These are phyloP conservation scores for Alnus rubra DNA, from an alignment of 306 rosid genomes.

Conservation along the genomic window DNA sequence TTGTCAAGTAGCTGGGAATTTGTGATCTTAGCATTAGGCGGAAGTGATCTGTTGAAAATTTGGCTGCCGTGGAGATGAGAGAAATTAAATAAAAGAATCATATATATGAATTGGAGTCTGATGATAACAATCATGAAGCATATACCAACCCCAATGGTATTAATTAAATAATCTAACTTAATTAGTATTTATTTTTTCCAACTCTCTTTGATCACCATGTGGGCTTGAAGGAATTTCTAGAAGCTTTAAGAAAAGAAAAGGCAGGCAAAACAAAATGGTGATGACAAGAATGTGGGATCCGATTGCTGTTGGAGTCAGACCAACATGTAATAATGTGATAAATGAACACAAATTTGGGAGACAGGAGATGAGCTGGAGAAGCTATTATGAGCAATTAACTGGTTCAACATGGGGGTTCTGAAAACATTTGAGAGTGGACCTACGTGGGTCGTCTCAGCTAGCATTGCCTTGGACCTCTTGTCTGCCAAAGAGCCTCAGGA, in stretches of 20 bases:
- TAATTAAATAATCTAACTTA: neutral
- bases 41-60: too few species aligned
- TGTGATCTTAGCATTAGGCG: too few species aligned
- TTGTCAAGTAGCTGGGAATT: too few species aligned
- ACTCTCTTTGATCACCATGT: neutral
- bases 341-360: neutral
- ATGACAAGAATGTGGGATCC: neutral
- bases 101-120: neutral
- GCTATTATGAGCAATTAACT: neutral
- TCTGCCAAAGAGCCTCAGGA: neutral
- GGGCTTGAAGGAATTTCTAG: neutral
- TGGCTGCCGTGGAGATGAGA: too few species aligned
- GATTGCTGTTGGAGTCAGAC: neutral
- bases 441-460: neutral
- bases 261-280: neutral
- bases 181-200: neutral
- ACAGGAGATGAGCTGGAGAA: constrained; percentile 3
- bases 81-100: too few species aligned
- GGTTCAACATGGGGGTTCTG: neutral
- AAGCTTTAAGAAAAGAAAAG: neutral
- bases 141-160: neutral
- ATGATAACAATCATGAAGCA: neutral
- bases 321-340: neutral
- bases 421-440: constrained; percentile 10
- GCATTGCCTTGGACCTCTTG: neutral